Evolutionary conservation across 176 grass and related monocot species (phyloP), one percentile per base, ranked within the genome.

Genomic region (Carex parvula): DNA sequence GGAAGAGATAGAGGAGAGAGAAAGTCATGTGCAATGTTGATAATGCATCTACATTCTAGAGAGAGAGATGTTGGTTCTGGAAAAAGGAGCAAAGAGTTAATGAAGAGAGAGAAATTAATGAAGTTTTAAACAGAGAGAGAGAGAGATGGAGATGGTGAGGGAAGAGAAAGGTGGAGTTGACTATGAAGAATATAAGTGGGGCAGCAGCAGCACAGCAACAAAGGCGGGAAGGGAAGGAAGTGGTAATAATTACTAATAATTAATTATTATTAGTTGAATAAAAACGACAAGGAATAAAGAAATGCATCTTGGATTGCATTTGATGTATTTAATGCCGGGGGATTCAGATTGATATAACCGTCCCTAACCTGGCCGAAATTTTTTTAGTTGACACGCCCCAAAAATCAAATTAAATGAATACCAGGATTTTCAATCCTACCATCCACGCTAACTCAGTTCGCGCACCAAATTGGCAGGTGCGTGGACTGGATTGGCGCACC

Each of bases 11-110:
- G 79, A 84, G 54, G 21, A 53, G 2, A 37, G 57, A 67, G 16
- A 86, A 85, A 67, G 86, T 86, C 89, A 94, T 94, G 89, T 71
- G 30, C 57, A 41, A 80, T 60, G 35, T 35, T 79, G 85, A 60
- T 84, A 11, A 59, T 54, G 66, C 81, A 74, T 77, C 9, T 84
- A 75, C 68, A 29, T 29, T 29, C 29, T 29, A 80, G 1, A 61
- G 15, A 63, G 35, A 29, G 81, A 84, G 88, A 60, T 41, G 69
- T n/a, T 56, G 64, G 32, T 76, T 60, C 55, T 55, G 21, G 82
- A 15, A 8, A 80, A 37, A 29, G 69, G 39, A 37, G 64, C 35
- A 55, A 55, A 52, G 46, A 76, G 48, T 76, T 76, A 80, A 79
- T 65, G 44, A 84, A 77, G 91, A 81, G 87, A 39, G 81, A 46